Conservation (phyloP, 768 basidiomycete species). For the Royoungia palumana region DNA sequence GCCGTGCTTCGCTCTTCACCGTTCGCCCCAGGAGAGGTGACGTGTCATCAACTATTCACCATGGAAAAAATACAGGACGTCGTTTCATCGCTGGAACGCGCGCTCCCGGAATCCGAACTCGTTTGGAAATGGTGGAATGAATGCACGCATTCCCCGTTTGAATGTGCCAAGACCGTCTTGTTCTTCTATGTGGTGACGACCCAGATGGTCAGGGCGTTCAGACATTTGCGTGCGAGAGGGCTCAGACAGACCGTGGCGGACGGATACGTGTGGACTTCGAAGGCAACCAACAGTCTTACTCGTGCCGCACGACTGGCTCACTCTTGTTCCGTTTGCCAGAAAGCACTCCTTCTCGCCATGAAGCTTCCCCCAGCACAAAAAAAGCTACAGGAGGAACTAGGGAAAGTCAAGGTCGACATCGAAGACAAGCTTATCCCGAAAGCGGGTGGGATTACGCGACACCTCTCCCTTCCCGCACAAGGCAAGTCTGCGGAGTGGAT, state of each 20-base stretch:
- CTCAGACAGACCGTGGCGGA: slow-evolving; percentile 25
- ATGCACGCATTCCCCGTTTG: slow-evolving; percentile 19
- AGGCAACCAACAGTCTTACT: slow-evolving; percentile 8
- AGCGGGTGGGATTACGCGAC: slow-evolving; percentile 57
- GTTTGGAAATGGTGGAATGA: slow-evolving; percentile 15
- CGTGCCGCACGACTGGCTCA: neutral
- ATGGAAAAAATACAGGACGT: slow-evolving; percentile 9
- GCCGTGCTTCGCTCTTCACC: too few species aligned
- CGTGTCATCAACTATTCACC: neutral
- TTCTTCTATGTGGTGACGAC: slow-evolving; percentile 33
- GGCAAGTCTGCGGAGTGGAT: slow-evolving; percentile 75
- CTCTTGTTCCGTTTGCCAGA: slow-evolving; percentile 32
- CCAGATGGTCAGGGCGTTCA: slow-evolving; percentile 24
- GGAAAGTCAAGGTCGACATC: slow-evolving; percentile 59
- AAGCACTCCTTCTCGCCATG: slow-evolving; percentile 52
- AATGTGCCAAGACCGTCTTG: slow-evolving; percentile 32
- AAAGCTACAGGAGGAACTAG: slow-evolving; percentile 63
- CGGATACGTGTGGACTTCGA: slow-evolving; percentile 27
- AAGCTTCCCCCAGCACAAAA: slow-evolving; percentile 57
- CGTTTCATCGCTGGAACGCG: slow-evolving; percentile 8
- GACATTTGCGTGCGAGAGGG: slow-evolving; percentile 40
- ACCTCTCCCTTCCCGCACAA: slow-evolving; percentile 60
- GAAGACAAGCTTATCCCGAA: slow-evolving; percentile 66
- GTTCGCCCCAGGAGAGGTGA: too few species aligned
- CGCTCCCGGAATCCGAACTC: neutral